Evolutionary conservation across 495 filamentous ascomycete species (phyloP), one percentile per base, ranked within the genome.

Genomic region (Echria macrotheca): DNA sequence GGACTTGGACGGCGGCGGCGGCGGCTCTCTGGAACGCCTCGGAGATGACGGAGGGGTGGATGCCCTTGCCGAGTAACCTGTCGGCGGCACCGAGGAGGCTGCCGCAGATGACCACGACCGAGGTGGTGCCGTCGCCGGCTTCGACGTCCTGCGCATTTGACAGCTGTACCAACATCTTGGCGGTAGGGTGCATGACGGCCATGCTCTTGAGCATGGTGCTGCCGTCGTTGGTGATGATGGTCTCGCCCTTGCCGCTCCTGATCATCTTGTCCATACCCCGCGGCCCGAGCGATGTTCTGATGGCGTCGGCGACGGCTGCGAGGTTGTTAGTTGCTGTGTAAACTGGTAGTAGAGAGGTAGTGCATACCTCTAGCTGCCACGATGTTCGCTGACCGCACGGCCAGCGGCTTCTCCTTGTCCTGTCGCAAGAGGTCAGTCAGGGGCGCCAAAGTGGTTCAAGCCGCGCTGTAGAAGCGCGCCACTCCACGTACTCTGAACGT

Each of bases 401-500:
- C 94, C 76, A 87, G 81, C 51, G 93, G 93, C 86, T 98, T 98
- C 76, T 95, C 91, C 80, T 96, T 97, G 71, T 95, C 88, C 87
- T 94, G 64, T 62, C 18, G n/a, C 22, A 50, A 37, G 49, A 44
- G 37, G 64, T 85, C 65, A 85, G 77, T 48, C 50, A 15, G 12
- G 12, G 5, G 26, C 6, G 7, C 29, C 14, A n/a, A n/a, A n/a
- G n/a, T n/a, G n/a, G n/a, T n/a, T n/a, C n/a, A n/a, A n/a, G n/a
- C n/a, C n/a, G n/a, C n/a, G n/a, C n/a, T 12, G 32, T 12, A 10
- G n/a, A 11, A 33, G 22, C 36, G 42, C 33, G 43, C 15, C 15
- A 10, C 31, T 32, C 28, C 14, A 36, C 52, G 54, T 76, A 91
- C 89, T 71, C 85, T 87, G 76, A 95, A 96, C 52, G 88, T 77